Conservation (phyloP, 1,139 yeast species). For the Kurtzmaniella quercitrusa region DNA sequence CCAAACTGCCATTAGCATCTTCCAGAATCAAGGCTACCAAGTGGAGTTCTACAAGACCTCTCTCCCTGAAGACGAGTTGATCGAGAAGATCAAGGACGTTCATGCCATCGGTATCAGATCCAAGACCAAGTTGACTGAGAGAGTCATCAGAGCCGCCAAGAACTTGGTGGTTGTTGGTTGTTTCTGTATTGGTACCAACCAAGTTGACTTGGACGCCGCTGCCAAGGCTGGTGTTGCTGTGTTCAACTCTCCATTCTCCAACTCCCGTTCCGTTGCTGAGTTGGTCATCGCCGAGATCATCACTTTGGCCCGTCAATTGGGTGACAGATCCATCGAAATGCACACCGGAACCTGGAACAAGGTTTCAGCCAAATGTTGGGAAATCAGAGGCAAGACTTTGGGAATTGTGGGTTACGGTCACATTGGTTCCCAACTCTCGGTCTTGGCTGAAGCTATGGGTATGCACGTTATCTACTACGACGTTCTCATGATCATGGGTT, state of each 20-base stretch:
- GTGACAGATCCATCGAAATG: slow-evolving; percentile 94
- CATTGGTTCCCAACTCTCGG: slow-evolving; percentile 95
- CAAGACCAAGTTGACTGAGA: slow-evolving; percentile 82
- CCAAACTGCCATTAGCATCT: slow-evolving; percentile 82
- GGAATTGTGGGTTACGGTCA: slow-evolving; percentile 99
- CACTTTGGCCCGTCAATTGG: slow-evolving; percentile 91
- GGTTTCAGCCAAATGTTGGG: slow-evolving; percentile 96
- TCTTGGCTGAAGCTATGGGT: slow-evolving; percentile 96
- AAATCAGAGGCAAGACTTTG: slow-evolving; percentile 95
- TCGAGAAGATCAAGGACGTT: slow-evolving; percentile 88
- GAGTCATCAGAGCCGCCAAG: slow-evolving; percentile 77
- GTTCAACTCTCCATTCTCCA: slow-evolving; percentile 97
- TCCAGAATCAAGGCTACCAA: slow-evolving; percentile 89
- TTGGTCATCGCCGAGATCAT: slow-evolving; percentile 94
- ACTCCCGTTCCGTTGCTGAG: slow-evolving; percentile 98
- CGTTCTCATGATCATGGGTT: slow-evolving; percentile 86
- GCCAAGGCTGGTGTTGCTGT: slow-evolving; percentile 94
- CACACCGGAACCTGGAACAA: slow-evolving; percentile 99
- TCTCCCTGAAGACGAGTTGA: slow-evolving; percentile 86
- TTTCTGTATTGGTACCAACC: slow-evolving; percentile 99
- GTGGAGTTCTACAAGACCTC: slow-evolving; percentile 92
- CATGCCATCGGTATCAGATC: slow-evolving; percentile 98
- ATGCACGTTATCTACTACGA: slow-evolving; percentile 95
- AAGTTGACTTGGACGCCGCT: slow-evolving; percentile 89
- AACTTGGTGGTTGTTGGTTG: slow-evolving; percentile 92